Evolutionary conservation across 2,329 filamentous ascomycete species (phyloP).

Genomic region (Alternaria triticina): DNA sequence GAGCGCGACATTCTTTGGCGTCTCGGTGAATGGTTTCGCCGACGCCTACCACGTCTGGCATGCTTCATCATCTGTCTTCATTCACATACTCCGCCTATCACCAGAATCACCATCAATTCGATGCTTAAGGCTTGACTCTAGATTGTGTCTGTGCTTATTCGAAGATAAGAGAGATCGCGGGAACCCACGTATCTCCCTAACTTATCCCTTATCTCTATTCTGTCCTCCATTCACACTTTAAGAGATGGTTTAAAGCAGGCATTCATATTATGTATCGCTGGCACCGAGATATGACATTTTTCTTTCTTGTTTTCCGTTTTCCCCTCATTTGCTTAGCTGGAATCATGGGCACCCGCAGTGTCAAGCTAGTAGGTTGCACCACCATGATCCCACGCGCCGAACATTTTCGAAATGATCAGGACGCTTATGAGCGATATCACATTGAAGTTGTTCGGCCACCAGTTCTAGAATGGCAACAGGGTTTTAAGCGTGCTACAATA

Average conservation of each 20-base stretch:
- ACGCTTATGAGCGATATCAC: background rate
- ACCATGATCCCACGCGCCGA: background rate
- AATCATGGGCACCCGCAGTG: background rate
- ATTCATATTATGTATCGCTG: background rate
- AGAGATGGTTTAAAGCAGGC: background rate
- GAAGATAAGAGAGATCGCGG: background rate
- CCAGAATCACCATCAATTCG: background rate
- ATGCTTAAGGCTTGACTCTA: background rate
- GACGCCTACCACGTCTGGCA: background rate
- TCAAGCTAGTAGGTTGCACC: background rate
- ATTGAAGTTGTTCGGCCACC: background rate
- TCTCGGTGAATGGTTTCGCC: constrained; percentile 9
- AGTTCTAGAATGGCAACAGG: background rate
- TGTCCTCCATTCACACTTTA: background rate
- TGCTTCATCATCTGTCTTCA: background rate
- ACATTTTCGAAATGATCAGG: background rate
- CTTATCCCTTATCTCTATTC: background rate
- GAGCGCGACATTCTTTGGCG: constrained; percentile 3
- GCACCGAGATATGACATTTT: background rate
- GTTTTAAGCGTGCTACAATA: background rate
- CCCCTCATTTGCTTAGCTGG: background rate
- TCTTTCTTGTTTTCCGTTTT: background rate
- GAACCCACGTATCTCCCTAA: background rate
- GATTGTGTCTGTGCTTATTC: background rate
- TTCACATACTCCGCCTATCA: background rate